Evolutionary conservation across 805 yeast species (phyloP).

Genomic region (Hanseniaspora lindneri): DNA sequence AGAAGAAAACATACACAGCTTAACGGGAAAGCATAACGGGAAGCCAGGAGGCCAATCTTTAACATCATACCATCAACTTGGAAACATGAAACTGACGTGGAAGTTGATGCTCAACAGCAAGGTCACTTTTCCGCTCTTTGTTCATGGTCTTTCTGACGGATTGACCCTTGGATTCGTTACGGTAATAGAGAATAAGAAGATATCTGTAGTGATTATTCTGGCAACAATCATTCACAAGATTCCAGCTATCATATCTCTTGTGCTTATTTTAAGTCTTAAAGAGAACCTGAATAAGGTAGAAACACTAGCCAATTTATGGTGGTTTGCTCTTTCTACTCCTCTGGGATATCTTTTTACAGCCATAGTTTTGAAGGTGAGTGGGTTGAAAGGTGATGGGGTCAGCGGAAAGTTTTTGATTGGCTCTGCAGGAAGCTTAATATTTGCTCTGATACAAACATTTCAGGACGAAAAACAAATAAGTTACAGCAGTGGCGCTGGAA

Average conservation of each 20-base stretch:
- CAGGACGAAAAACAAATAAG: constrained; percentile 2
- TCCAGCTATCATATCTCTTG: constrained; percentile 52
- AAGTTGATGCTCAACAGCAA: constrained; percentile 34
- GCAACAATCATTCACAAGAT: constrained; percentile 52
- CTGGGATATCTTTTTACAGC: constrained; percentile 26
- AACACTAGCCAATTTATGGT: constrained; percentile 37
- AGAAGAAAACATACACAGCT: constrained; percentile 29
- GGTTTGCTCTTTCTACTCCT: constrained; percentile 29
- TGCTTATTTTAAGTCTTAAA: constrained; percentile 37
- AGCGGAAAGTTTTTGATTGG: constrained; percentile 27
- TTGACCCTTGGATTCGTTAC: constrained; percentile 48
- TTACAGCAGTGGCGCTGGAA: neutral
- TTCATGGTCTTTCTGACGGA: constrained; percentile 56
- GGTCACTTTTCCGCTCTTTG: constrained; percentile 44
- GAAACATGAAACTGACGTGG: constrained; percentile 17
- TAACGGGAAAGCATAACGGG: constrained; percentile 12
- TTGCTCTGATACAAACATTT: constrained; percentile 25
- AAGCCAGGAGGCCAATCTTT: neutral
- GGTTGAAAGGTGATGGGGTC: constrained; percentile 21
- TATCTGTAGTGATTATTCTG: constrained; percentile 34
- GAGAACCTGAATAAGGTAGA: constrained; percentile 31
- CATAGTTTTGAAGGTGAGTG: neutral
- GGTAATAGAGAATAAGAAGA: constrained; percentile 29
- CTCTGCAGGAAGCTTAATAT: constrained; percentile 30
- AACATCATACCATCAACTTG: constrained; percentile 22